These are phyloP conservation scores for Salicornia ramosissima DNA, from an alignment of 148 eudicot species.

Conservation along the genomic window DNA sequence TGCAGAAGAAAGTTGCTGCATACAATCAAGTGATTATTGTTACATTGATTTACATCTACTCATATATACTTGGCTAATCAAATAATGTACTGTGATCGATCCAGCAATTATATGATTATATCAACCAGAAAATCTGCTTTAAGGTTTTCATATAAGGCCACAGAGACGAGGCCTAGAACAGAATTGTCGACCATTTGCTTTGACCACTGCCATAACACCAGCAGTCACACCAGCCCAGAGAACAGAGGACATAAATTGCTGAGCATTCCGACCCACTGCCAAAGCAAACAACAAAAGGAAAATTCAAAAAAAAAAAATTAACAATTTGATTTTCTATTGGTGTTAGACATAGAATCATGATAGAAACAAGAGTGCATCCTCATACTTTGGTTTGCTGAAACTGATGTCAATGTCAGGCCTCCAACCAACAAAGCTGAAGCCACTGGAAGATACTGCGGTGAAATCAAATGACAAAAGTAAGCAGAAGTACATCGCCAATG, in stretches of 20 bases:
- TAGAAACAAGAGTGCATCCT: neutral
- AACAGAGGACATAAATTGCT: slow-evolving; percentile 47
- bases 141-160: slow-evolving; percentile 48
- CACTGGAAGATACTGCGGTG: slow-evolving; percentile 63
- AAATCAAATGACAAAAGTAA: neutral
- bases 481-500: neutral
- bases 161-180: slow-evolving; percentile 94
- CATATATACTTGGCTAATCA: too few relatives aligned
- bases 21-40: neutral
- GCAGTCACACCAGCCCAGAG: slow-evolving; percentile 81
- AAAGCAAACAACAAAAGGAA: slow-evolving; percentile 2
- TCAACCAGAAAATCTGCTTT: neutral
- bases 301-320: neutral
- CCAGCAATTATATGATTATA: too few relatives aligned
- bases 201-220: slow-evolving; percentile 70
- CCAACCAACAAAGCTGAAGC: slow-evolving; percentile 72
- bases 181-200: slow-evolving; percentile 80
- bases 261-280: slow-evolving; percentile 70
- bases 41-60: too few relatives aligned
- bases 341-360: neutral
- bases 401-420: slow-evolving; percentile 61
- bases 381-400: slow-evolving; percentile 63
- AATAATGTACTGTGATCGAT: too few relatives aligned
- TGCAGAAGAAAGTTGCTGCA: neutral
- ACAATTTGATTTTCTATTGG: neutral